A percentile compares a stretch with the other conserved stretches of the same genome.
Evolutionary conservation across 257 asterid genomes (phyloP).

Genomic region (Solanum arcanum): DNA sequence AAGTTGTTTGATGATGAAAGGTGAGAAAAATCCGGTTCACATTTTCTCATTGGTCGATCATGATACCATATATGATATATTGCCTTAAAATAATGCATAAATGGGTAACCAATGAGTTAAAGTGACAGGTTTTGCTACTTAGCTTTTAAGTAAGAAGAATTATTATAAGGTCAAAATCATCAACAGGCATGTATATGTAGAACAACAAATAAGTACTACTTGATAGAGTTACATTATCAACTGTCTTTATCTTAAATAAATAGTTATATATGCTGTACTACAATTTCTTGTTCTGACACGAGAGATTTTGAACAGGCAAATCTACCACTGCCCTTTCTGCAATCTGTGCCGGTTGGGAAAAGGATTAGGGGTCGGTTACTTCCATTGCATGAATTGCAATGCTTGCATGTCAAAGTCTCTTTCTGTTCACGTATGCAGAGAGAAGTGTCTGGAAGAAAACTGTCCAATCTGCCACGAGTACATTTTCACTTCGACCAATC

Average conservation of each 20-base stretch:
- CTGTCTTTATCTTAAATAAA: background rate
- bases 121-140: background rate
- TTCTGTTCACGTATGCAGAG: conserved; percentile 62
- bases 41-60: background rate
- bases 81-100: background rate
- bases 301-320: conserved; percentile 41
- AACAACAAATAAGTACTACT: background rate
- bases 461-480: conserved; percentile 91
- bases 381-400: conserved; percentile 95
- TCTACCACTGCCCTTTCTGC: conserved; percentile 94
- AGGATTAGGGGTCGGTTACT: conserved; percentile 76
- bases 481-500: conserved; percentile 69
- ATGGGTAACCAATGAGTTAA: background rate
- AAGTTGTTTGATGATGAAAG: conserved; percentile 71
- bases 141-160: background rate
- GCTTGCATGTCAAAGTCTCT: conserved; percentile 79
- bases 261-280: background rate
- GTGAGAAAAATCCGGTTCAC: conserved; percentile 28
- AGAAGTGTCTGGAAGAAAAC: conserved; percentile 78
- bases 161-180: background rate
- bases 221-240: background rate
- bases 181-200: background rate
- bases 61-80: background rate
- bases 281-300: background rate
- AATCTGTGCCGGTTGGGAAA: conserved; percentile 88